phyloP scores from a whole-genome alignment of 805 yeast species.

The Candida alai region DNA sequence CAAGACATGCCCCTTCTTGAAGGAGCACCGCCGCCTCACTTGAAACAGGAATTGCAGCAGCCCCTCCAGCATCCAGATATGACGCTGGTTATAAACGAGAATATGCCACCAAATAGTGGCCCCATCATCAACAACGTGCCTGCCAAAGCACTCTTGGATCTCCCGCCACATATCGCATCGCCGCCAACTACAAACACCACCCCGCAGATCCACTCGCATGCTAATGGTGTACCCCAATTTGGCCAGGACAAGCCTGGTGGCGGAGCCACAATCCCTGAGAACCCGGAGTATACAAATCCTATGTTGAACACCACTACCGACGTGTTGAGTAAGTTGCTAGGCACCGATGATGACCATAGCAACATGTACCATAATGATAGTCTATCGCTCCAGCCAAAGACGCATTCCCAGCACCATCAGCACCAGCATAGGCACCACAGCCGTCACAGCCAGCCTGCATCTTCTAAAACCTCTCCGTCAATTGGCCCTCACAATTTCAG shows the following conservation, averaged over 20 bases:
- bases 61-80: too few species aligned
- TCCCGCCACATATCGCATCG: too few species aligned
- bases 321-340: slow-evolving; percentile 21
- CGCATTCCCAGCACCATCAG: neutral
- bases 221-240: too few species aligned
- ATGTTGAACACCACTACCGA: slow-evolving; percentile 28
- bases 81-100: too few species aligned
- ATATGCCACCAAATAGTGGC: too few species aligned
- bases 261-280: neutral
- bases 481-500: slow-evolving; percentile 16
- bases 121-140: too few species aligned
- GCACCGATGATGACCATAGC: slow-evolving; percentile 4
- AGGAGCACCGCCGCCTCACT: too few species aligned
- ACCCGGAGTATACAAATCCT: slow-evolving; percentile 9
- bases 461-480: slow-evolving; percentile 1
- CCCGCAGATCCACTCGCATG: too few species aligned
- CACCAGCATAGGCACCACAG: neutral
- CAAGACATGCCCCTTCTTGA: too few species aligned
- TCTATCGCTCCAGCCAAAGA: neutral
- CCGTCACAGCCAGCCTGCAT: neutral
- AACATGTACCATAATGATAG: neutral
- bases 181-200: too few species aligned
- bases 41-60: too few species aligned
- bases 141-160: too few species aligned
- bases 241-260: slow-evolving; percentile 1